Evolutionary conservation across 352 stramenopile species (phyloP), one percentile per base, ranked within the genome.

Genomic region (Stephanocyclus meneghinianus): DNA sequence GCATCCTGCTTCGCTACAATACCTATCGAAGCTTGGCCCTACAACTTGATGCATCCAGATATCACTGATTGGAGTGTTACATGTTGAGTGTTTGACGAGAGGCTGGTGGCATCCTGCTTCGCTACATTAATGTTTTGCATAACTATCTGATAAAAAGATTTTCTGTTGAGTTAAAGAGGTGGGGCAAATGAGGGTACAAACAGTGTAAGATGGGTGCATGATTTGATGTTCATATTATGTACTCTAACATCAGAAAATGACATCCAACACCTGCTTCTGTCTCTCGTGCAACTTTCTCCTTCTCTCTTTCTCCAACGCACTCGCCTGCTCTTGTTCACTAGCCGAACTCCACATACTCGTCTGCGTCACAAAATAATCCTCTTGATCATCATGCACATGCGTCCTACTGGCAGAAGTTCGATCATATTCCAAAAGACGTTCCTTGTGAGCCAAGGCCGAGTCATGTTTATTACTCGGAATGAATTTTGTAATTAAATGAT

Each of bases 361-460:
- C 5, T 66, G 53, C 7, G 85, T 71, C 1, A 48, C 48, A 68
- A 80, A 88, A 59, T 88, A 91, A 71, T 93, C 88, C 13, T 84
- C 84, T 69, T 93, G 88, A 78, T 93, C 88, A 63, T 93, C 88
- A 18, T 88, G 81, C 44, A 93, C 69, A 21, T 81, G 21, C 6
- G 88, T 93, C 30, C 86, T 66, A 16, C 37, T 37, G 10, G 83
- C 74, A 56, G 76, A 79, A 35, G 87, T 82, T 75, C 86, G 45
- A 68, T 93, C 80, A 63, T 85, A 91, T 56, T 80, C 64, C 8
- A 93, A 71, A 37, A 93, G 57, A 7, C 82, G 45, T 61, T 93
- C 81, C 35, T 93, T 93, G 62, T 90, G 85, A 29, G 65, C 16
- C 40, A 75, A 74, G 15, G 82, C 78, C 2, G 48, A 64, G 15